phyloP scores from a whole-genome alignment of 345 rosid genomes.

The Eucalyptus coolabah region DNA sequence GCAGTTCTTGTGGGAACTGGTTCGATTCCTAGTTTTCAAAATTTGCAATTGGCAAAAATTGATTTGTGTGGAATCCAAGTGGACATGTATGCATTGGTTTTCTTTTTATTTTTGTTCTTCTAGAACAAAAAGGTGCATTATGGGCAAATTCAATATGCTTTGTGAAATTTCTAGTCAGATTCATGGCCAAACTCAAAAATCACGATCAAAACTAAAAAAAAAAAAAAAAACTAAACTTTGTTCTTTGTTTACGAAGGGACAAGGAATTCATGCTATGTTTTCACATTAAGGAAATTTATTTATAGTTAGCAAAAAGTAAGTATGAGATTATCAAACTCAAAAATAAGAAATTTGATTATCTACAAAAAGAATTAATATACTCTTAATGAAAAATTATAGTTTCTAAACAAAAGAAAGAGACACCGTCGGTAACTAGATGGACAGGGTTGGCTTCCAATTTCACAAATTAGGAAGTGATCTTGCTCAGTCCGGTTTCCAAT shows the following conservation, averaged over 20 bases:
- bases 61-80: too few relatives aligned
- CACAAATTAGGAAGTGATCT: too few relatives aligned
- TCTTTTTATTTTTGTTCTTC: background rate
- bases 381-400: background rate
- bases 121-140: background rate
- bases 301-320: background rate
- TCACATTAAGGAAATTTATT: background rate
- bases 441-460: background rate
- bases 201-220: background rate
- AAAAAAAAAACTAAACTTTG: background rate
- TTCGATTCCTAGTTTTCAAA: background rate
- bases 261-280: background rate
- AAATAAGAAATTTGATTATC: background rate
- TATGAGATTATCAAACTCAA: background rate
- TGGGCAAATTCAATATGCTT: background rate
- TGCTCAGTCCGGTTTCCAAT: background rate
- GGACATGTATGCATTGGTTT: background rate
- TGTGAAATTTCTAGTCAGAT: background rate
- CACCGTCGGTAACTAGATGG: background rate
- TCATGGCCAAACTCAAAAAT: background rate
- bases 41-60: too few relatives aligned
- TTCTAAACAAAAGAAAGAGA: background rate
- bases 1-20: rapidly evolving
- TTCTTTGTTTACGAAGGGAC: background rate
- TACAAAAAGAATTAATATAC: background rate